Evolutionary conservation across 2,329 filamentous ascomycete genomes (phyloP).

Genomic region (Curvularia spicifera): DNA sequence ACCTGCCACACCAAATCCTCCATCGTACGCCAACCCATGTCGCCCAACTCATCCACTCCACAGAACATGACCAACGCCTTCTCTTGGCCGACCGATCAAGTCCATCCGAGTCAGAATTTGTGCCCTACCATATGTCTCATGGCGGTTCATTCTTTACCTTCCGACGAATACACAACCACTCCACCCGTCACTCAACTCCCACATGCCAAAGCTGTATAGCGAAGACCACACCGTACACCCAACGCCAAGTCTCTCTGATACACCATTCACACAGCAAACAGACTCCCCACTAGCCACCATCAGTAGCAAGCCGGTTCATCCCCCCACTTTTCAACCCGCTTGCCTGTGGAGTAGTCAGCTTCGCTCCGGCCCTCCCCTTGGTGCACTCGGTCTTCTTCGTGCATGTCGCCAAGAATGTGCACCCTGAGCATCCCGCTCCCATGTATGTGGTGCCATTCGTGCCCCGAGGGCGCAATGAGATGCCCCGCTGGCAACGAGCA

Average conservation of each 20-base stretch:
- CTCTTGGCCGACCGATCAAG: neutral
- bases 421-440: slow-evolving; percentile 20
- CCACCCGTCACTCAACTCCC: neutral
- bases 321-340: slow-evolving; percentile 35
- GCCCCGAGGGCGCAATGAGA: slow-evolving; percentile 9
- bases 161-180: neutral
- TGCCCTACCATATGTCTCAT: neutral
- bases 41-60: slow-evolving; percentile 1
- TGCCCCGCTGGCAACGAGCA: slow-evolving; percentile 21
- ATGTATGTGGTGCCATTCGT: slow-evolving; percentile 13
- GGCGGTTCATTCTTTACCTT: neutral
- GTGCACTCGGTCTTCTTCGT: slow-evolving; percentile 19
- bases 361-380: slow-evolving; percentile 14
- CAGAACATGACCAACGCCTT: neutral
- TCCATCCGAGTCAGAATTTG: neutral
- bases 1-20: slow-evolving; percentile 14
- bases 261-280: slow-evolving; percentile 23
- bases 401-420: slow-evolving; percentile 29
- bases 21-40: slow-evolving; percentile 16
- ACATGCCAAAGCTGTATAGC: slow-evolving; percentile 14
- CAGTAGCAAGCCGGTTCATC: slow-evolving; percentile 27
- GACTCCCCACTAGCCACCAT: slow-evolving; percentile 32
- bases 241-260: slow-evolving; percentile 34
- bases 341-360: slow-evolving; percentile 21
- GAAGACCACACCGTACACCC: slow-evolving; percentile 22